A percentile compares a stretch with the other conserved stretches of the same genome.
Evolutionary conservation across 371 early-diverging fungal species (phyloP).

Genomic region (Rhizopus arrhizus): DNA sequence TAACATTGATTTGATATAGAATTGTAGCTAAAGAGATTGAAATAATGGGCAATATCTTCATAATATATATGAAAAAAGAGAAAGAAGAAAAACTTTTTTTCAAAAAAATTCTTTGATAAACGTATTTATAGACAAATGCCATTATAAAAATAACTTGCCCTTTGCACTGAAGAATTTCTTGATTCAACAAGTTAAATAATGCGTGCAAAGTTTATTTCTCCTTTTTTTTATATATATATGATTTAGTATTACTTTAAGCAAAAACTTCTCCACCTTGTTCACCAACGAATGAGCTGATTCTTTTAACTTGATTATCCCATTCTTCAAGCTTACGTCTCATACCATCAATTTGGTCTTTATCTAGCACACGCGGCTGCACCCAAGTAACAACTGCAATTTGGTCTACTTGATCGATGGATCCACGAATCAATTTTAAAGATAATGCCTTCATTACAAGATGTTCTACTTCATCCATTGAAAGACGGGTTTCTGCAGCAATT

Average conservation of each 20-base stretch:
- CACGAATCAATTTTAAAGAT: slow-evolving; percentile 87
- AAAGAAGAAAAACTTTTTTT: not conserved
- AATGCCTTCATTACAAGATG: slow-evolving; percentile 97
- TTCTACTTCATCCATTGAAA: slow-evolving; percentile 88
- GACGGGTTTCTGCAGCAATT: slow-evolving; percentile 87
- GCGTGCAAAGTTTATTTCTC: too few relatives aligned
- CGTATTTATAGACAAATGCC: not conserved
- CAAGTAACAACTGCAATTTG: slow-evolving; percentile 84
- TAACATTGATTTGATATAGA: not conserved
- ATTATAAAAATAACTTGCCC: not conserved
- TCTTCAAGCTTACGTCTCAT: slow-evolving; percentile 57
- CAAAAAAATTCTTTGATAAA: not conserved
- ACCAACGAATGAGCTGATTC: slow-evolving; percentile 60
- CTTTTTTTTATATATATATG: not conserved
- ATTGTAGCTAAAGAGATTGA: not conserved
- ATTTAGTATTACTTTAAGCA: slow-evolving; percentile 19
- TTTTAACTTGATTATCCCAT: slow-evolving; percentile 45
- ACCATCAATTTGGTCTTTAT: slow-evolving; percentile 83
- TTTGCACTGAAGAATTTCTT: not conserved
- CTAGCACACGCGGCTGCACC: slow-evolving; percentile 97
- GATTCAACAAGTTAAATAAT: not conserved
- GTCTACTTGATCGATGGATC: slow-evolving; percentile 95
- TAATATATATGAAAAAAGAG: not conserved
- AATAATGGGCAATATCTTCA: not conserved
- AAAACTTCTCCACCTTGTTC: slow-evolving; percentile 61